A percentile compares a stretch with the other conserved stretches of the same genome.
phyloP scores from a whole-genome alignment of 169 alveolate genomes.

The Plasmodium chabaudi region DNA sequence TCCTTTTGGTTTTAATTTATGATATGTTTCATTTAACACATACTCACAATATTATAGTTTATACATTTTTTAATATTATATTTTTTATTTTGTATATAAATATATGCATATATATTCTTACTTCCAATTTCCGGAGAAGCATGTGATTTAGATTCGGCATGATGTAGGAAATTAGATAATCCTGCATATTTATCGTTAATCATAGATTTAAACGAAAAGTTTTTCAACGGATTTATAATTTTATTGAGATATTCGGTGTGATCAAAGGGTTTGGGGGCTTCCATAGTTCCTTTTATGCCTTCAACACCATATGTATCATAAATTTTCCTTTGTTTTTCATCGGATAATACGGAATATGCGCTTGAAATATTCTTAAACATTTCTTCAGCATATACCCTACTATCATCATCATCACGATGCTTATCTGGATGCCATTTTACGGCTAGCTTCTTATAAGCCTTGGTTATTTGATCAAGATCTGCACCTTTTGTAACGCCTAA shows the following conservation, averaged over 20 bases:
- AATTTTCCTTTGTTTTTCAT: conserved; percentile 93
- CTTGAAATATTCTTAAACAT: conserved; percentile 92
- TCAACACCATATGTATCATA: conserved; percentile 96
- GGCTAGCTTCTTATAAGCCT: conserved; percentile 92
- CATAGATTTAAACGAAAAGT: conserved; percentile 76
- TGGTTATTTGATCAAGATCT: conserved; percentile 89
- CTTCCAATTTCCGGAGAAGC: too few species aligned
- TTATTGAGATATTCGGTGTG: conserved; percentile 83
- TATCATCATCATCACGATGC: conserved; percentile 22
- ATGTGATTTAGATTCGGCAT: neutral
- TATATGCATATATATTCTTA: too few species aligned
- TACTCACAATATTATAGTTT: too few species aligned
- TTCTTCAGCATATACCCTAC: conserved; percentile 83
- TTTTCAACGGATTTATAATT: conserved; percentile 85
- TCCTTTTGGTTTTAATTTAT: too few species aligned
- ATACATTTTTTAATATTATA: too few species aligned
- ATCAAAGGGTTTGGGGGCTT: neutral
- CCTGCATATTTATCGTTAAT: conserved; percentile 5
- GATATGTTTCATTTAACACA: too few species aligned
- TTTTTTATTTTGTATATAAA: too few species aligned
- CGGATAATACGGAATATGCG: conserved; percentile 95
- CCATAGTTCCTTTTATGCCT: conserved; percentile 92
- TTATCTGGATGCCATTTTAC: conserved; percentile 93
- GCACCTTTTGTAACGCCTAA: conserved; percentile 82
- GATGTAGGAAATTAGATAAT: conserved; percentile 80